Base-by-base conservation (phyloP, 257 asterid species). In the Capsicum pubescens region DNA sequence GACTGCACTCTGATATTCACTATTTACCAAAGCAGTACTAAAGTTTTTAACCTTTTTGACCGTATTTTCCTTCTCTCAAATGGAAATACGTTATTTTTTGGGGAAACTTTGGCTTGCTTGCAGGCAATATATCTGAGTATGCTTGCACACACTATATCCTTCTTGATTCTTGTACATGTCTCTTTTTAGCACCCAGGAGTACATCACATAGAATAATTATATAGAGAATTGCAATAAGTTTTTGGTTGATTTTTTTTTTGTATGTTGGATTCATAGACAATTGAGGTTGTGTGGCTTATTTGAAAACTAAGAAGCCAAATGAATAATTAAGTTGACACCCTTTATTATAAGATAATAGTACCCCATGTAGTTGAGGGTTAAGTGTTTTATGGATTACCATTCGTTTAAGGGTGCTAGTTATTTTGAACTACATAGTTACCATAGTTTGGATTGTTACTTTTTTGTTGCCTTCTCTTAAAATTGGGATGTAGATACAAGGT, bases 41-140 rank as follows among this genome's bases (percentile, higher is more conserved):
- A 97, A 90, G 99, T 97, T 39, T 97, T 97, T 89, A 99, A 99
- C 87, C 99, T 97, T 87, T 97, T 97, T 61, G 99, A 97, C 88
- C 89, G 97, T 79, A 97, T 97, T 83, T 97, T 99, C 89, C 98
- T 97, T 88, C 99, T 97, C 86, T 95, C 99, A 64, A 93, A 94
- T 88, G 99, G 99, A 85, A 97, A 97, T 90, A 97, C 98, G 5
- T 87, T 97, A 90, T 97, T 97, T 91, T 97, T 97, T 81, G 99
- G 99, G 85, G 99, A 97, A 92, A 97, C 99, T 60, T 91, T 97
- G 83, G 92, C 99, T 86, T 97, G 99, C 86, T 92, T 97, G 92
- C 99, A 97, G 99, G 99, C 95, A 90, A 88, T 69, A 60, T 64
- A 59, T 81, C 84, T 85, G 50, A 86, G 63, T 16, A 82, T 68